Base-by-base conservation (phyloP, 208 protist genomes). In the Lotmaria passim region DNA sequence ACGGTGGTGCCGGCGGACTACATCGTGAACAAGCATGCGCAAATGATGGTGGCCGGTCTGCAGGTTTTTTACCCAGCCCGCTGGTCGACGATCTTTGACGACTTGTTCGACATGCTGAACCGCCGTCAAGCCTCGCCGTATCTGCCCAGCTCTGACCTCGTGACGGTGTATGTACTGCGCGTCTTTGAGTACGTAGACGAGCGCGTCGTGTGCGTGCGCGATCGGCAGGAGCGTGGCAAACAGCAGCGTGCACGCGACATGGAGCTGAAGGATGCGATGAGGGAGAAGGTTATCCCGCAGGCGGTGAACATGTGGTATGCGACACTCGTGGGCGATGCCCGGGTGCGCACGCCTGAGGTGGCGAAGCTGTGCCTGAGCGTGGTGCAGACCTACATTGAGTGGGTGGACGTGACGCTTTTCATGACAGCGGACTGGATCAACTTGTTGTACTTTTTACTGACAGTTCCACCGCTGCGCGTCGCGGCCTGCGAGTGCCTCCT, bases 151-250 rank as follows among this genome's bases (percentile, higher is more conserved):
- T 51, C 71, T 1, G 68, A 81, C 63, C 43, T 74, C 24, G 81
- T 83, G 0, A 85, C 75, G 8, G 60, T 88, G 1, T 95, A 95
- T 56, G 73, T 91, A 31, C 50, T 96, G 26, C 83, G 87, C 38
- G 57, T 96, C n/a, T 93, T 96, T 65, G 86, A 96, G 71, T 91
- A 85, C 68, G 78, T 96, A 57, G 87, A 96, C 64, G 90, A 96
- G 62, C 78, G 81, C 19, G 85, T 94, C 7, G 86, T 94, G 56
- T 85, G 72, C n/a, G 83, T 88, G 59, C 82, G 81, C 2, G 78
- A 78, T 31, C 84, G 79, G 2, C 67, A 75, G 65, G 83, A 91
- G 56, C 78, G 78, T 5, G 77, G 84, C 21, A 75, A 76, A 23
- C 75, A 91, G 50, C 81, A 89, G 69, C 77, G 85, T 2, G 71